Percentiles rank a stretch among this genome's conserved stretches.
Evolutionary conservation across 805 yeast species (phyloP).

Genomic region (Nakazawaea ishiwadae): DNA sequence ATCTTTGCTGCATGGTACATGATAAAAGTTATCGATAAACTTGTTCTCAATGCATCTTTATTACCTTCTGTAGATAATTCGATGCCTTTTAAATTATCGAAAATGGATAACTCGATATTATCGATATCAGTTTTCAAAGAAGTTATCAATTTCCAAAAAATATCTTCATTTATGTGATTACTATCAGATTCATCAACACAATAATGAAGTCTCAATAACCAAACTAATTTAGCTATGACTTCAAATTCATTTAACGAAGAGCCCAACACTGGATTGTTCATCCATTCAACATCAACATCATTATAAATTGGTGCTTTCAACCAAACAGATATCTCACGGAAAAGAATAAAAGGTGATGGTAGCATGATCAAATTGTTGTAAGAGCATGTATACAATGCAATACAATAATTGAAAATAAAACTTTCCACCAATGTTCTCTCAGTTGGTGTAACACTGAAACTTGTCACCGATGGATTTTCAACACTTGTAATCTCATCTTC

Average conservation of each 20-base stretch:
- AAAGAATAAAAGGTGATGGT: slow-evolving; percentile 37
- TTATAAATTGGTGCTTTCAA: slow-evolving; percentile 20
- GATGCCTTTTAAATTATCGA: background rate
- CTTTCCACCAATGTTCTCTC: slow-evolving; percentile 40
- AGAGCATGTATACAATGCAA: slow-evolving; percentile 32
- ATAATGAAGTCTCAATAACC: slow-evolving; percentile 25
- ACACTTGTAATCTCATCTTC: background rate
- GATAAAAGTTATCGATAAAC: slow-evolving; percentile 4
- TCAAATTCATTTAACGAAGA: slow-evolving; percentile 33
- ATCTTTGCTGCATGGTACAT: slow-evolving; percentile 11
- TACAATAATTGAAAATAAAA: slow-evolving; percentile 37
- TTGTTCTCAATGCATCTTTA: background rate
- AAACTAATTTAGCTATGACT: slow-evolving; percentile 31
- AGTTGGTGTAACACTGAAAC: slow-evolving; percentile 14
- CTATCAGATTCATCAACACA: slow-evolving; percentile 2
- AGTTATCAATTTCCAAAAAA: slow-evolving; percentile 12
- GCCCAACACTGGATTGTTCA: slow-evolving; percentile 38
- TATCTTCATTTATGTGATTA: slow-evolving; percentile 3
- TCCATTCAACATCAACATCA: slow-evolving; percentile 27
- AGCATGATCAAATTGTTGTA: slow-evolving; percentile 22
- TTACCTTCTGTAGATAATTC: background rate
- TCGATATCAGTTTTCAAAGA: slow-evolving; percentile 6
- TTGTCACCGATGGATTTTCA: background rate
- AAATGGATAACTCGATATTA: background rate
- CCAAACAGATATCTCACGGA: slow-evolving; percentile 29